Evolutionary conservation across 768 basidiomycete species (phyloP), one percentile per base, ranked within the genome.

Genomic region (Rhodotorula kratochvilovae): DNA sequence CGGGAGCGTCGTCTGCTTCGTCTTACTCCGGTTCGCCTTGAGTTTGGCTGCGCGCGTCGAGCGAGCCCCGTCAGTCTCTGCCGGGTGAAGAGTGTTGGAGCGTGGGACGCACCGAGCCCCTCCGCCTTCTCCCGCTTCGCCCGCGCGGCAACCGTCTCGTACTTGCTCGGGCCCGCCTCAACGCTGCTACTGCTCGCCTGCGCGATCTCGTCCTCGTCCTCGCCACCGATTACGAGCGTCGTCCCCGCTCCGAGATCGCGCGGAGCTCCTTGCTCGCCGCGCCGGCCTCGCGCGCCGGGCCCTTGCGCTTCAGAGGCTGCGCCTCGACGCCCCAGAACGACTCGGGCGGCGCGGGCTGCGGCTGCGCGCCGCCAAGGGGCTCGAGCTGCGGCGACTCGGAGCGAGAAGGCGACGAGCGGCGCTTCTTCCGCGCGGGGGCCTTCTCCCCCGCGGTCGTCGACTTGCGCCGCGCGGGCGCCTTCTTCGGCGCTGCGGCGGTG

Each of bases 81-180:
- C 23, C 48, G 12, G 10, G 46, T 4, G 43, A 17, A 29, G 3
- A 45, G 27, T n/a, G 48, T 23, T 21, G 25, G 6, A 12, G 51
- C 13, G n/a, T 3, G 10, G 1, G 51, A 55, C 63, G 46, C 59
- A 70, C 69, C 69, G 23, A 61, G 8, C 0, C 55, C 63, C 51
- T 66, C 64, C 31, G n/a, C n/a, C 58, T 57, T 46, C 55, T 68
- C 19, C 36, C 72, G 31, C 67, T 73, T 66, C 21, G 16, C 33
- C 57, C 63, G 69, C 17, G 61, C 64, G 23, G 67, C 64, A 0
- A 58, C 61, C 13, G 31, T 36, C 60, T 73, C 72, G 58, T 73
- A 73, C 42, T 39, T 53, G 16, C 29, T 29, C 55, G 42, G 55
- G 21, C 33, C 63, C 27, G 31, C 63, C 6, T 53, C 61, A 23